These are phyloP conservation scores for Dictyostelium brefeldianum DNA, from an alignment of 78 protist genomes.

Conservation along the genomic window DNA sequence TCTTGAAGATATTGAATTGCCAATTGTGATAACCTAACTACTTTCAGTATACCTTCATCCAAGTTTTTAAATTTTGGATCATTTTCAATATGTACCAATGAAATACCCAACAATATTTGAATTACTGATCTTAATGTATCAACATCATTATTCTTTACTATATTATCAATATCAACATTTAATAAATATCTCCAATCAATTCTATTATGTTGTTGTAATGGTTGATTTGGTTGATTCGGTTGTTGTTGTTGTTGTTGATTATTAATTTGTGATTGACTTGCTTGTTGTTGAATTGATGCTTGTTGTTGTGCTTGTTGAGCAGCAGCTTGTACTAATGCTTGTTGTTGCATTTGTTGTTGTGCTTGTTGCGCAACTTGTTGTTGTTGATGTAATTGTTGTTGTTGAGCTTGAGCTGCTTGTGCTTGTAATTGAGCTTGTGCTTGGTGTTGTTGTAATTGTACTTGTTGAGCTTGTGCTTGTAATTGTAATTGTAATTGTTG, in stretches of 20 bases:
- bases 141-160: conserved; percentile 5
- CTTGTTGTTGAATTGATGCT: neutral
- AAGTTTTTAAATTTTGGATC: conserved; percentile 1
- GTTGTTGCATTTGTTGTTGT: no score
- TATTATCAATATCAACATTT: conserved; percentile 11
- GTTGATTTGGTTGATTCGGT: neutral
- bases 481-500: no score
- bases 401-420: no score
- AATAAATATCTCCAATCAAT: conserved; percentile 25
- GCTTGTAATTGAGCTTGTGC: no score
- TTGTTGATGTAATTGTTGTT: no score
- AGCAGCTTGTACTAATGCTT: no score
- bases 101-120: neutral
- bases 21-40: conserved; percentile 20
- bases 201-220: neutral
- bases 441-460: no score
- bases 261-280: no score
- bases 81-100: conserved; percentile 5
- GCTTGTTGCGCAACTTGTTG: no score
- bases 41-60: conserved; percentile 3
- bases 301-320: neutral
- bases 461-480: no score
- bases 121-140: conserved; percentile 19
- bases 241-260: neutral
- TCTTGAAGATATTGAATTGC: conserved; percentile 17